Conservation (phyloP, 1,284 basidiomycete species). For the Mrakiaceae sp. region DNA sequence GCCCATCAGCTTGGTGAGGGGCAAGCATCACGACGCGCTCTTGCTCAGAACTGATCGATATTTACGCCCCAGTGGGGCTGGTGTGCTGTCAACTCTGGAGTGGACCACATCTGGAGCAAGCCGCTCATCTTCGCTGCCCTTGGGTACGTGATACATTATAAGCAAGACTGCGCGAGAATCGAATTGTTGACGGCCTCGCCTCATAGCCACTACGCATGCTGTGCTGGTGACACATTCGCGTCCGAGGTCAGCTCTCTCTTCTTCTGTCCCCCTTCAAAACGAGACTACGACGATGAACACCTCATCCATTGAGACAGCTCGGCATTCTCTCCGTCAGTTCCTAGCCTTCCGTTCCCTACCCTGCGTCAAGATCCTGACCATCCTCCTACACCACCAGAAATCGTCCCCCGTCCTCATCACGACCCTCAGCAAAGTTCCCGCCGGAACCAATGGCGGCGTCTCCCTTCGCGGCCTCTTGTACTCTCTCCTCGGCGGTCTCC, state of each 20-base stretch:
- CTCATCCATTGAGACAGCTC: conserved; percentile 35
- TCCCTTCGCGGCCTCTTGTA: conserved; percentile 61
- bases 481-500: conserved; percentile 58
- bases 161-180: too few relatives aligned
- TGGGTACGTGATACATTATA: conserved; percentile 43
- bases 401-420: conserved; percentile 62
- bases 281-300: too few relatives aligned
- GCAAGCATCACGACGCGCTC: too few relatives aligned
- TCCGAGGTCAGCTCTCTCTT: conserved; percentile 42
- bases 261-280: conserved; percentile 25
- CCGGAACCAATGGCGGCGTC: conserved; percentile 85
- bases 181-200: too few relatives aligned
- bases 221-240: conserved; percentile 66
- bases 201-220: conserved; percentile 63
- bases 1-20: too few relatives aligned
- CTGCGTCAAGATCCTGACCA: neutral
- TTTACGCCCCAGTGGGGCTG: too few relatives aligned
- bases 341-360: neutral
- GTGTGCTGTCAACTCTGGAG: too few relatives aligned
- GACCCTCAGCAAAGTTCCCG: conserved; percentile 58
- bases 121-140: conserved; percentile 52
- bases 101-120: conserved; percentile 33
- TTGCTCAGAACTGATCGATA: too few relatives aligned
- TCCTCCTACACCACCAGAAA: conserved; percentile 16
- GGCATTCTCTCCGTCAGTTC: conserved; percentile 55